Evolutionary conservation across 371 early-diverging fungal genomes (phyloP).

Genomic region (Syncephalis plumigaleata): DNA sequence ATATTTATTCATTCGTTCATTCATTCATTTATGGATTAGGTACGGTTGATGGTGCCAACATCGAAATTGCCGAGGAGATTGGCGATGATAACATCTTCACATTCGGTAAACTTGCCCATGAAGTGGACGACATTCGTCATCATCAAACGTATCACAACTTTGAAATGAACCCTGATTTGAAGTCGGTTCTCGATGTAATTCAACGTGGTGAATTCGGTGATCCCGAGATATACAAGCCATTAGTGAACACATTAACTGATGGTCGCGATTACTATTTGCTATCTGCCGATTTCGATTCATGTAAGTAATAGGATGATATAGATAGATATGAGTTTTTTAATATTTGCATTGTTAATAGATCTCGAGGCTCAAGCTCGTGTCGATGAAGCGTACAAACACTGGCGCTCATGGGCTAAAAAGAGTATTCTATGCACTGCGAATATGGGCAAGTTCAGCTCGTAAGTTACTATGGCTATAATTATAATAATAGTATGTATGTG

Average conservation of each 20-base stretch:
- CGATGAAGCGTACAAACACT: slow-evolving; percentile 60
- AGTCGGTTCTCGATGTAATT: slow-evolving; percentile 53
- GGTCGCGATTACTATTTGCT: slow-evolving; percentile 79
- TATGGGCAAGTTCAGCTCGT: slow-evolving; percentile 79
- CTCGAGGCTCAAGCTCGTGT: slow-evolving; percentile 52
- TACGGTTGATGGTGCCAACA: slow-evolving; percentile 81
- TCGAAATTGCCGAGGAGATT: slow-evolving; percentile 86
- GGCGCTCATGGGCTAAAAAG: slow-evolving; percentile 57
- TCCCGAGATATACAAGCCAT: slow-evolving; percentile 43
- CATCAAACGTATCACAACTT: slow-evolving; percentile 51
- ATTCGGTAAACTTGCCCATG: slow-evolving; percentile 71
- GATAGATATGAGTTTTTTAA: no score
- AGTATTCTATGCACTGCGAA: slow-evolving; percentile 71
- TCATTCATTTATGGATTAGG: no score
- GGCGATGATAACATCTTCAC: slow-evolving; percentile 87
- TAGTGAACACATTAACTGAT: slow-evolving; percentile 55
- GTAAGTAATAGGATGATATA: no score
- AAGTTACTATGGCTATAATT: slow-evolving; percentile 8
- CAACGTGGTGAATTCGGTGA: slow-evolving; percentile 64
- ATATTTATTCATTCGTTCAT: no score
- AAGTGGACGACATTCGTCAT: slow-evolving; percentile 82
- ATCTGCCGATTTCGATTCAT: slow-evolving; percentile 70
- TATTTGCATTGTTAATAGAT: slow-evolving; percentile 12
- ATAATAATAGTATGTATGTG: neutral
- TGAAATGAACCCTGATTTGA: slow-evolving; percentile 50